phyloP scores from a whole-genome alignment of 179 eudicot species.

The Beta macrorhiza region DNA sequence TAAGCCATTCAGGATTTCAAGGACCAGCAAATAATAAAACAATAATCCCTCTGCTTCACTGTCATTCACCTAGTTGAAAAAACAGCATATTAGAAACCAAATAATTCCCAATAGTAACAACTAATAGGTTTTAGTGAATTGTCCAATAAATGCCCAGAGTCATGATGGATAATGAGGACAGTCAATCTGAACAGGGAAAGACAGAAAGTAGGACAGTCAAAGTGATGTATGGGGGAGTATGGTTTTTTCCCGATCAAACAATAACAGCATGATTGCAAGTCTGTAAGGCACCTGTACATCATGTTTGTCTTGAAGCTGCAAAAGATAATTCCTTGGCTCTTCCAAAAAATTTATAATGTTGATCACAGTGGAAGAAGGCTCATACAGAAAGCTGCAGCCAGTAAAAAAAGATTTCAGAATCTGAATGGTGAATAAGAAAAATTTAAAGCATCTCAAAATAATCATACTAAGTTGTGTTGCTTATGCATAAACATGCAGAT shows the following conservation, averaged over 20 bases:
- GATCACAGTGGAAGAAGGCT: slow-evolving; percentile 73
- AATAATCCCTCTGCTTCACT: background rate
- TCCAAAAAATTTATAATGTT: slow-evolving; percentile 59
- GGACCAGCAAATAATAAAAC: background rate
- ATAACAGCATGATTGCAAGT: no score
- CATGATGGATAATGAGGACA: background rate
- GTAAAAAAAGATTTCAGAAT: slow-evolving; percentile 21
- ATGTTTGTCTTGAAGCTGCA: slow-evolving; percentile 87
- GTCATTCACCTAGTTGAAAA: background rate
- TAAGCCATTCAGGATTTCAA: background rate
- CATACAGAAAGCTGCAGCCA: slow-evolving; percentile 74
- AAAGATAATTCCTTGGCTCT: slow-evolving; percentile 69
- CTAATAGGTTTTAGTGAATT: background rate
- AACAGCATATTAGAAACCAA: background rate
- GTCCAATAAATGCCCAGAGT: background rate
- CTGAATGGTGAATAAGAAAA: background rate
- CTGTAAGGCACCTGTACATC: slow-evolving; percentile 57
- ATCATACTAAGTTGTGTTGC: background rate
- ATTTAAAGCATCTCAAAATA: slow-evolving; percentile 7
- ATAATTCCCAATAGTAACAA: background rate
- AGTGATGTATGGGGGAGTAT: background rate
- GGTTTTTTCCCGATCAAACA: background rate
- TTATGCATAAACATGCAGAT: background rate
- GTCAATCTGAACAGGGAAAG: background rate
- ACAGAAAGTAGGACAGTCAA: background rate